phyloP scores from a whole-genome alignment of 1,139 yeast species.

The Zygoascus hellenicus region DNA sequence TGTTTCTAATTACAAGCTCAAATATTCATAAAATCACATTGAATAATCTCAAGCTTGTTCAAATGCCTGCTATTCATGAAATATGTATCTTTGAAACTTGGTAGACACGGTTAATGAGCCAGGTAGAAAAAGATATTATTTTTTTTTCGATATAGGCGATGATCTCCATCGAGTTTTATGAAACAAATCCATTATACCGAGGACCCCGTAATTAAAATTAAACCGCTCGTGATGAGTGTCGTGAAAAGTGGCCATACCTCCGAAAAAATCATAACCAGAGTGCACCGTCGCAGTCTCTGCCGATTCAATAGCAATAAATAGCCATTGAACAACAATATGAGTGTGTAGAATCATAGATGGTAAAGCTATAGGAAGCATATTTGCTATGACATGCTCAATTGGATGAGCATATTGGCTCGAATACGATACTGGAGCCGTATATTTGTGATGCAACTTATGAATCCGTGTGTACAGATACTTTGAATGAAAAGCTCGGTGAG shows the following conservation, averaged over 20 bases:
- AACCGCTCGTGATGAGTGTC: conserved; percentile 26
- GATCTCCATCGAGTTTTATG: conserved; percentile 15
- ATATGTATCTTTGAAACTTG: too few relatives aligned
- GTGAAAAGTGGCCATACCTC: conserved; percentile 19
- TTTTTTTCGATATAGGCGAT: too few relatives aligned
- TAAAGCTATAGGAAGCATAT: conserved; percentile 19
- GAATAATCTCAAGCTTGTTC: too few relatives aligned
- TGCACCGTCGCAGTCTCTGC: conserved; percentile 24
- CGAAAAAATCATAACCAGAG: conserved; percentile 23
- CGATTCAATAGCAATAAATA: conserved; percentile 18
- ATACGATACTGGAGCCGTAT: conserved; percentile 24
- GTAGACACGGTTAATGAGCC: too few relatives aligned
- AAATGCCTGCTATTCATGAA: too few relatives aligned
- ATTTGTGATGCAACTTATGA: conserved; percentile 23
- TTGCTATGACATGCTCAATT: conserved; percentile 21
- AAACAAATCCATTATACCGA: conserved; percentile 21
- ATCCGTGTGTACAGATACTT: conserved; percentile 17
- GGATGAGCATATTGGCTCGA: conserved; percentile 24
- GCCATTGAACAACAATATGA: conserved; percentile 19
- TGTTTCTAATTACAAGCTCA: too few relatives aligned
- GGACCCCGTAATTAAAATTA: conserved; percentile 20
- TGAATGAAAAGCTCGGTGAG: conserved; percentile 21
- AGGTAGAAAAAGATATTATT: too few relatives aligned
- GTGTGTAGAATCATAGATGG: conserved; percentile 18
- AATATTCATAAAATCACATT: too few relatives aligned